Conservation (phyloP, 2,329 filamentous ascomycete genomes). For the Reticulascus tulasneorum region DNA sequence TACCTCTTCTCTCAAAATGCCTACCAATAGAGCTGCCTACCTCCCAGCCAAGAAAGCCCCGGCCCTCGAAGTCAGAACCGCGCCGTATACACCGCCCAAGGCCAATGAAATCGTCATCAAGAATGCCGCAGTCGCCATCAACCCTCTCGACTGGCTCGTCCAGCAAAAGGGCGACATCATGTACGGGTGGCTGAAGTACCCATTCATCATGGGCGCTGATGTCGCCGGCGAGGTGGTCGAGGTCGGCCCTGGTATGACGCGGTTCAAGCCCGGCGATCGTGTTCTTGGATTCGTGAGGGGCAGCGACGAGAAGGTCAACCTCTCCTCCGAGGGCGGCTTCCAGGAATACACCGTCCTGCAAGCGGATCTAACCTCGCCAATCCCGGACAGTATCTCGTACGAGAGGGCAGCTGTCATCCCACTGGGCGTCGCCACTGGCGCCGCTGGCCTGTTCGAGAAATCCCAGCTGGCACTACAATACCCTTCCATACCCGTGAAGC, state of each 20-base stretch:
- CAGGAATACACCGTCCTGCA: slow-evolving; percentile 18
- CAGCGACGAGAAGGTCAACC: slow-evolving; percentile 26
- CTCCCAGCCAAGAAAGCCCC: slow-evolving; percentile 9
- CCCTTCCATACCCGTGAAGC: slow-evolving; percentile 13
- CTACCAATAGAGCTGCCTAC: slow-evolving; percentile 11
- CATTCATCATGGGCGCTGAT: slow-evolving; percentile 26
- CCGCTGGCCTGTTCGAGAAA: slow-evolving; percentile 18
- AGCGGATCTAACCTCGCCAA: slow-evolving; percentile 5
- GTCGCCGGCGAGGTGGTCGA: slow-evolving; percentile 25
- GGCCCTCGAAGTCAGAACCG: slow-evolving; percentile 6
- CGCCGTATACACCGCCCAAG: slow-evolving; percentile 11
- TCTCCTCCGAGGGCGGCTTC: slow-evolving; percentile 20
- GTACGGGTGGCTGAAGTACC: slow-evolving; percentile 20
- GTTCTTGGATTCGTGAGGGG: slow-evolving; percentile 24
- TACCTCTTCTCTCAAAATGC: background rate
- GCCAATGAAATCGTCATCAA: slow-evolving; percentile 22
- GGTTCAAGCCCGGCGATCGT: slow-evolving; percentile 23
- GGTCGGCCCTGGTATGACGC: slow-evolving; percentile 17
- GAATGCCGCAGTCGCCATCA: slow-evolving; percentile 26
- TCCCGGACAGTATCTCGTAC: slow-evolving; percentile 21
- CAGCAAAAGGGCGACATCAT: slow-evolving; percentile 16
- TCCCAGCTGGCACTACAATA: slow-evolving; percentile 16
- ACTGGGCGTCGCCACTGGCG: slow-evolving; percentile 22
- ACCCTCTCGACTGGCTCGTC: slow-evolving; percentile 22
- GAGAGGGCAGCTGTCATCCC: slow-evolving; percentile 22